A percentile compares a stretch with the other conserved stretches of the same genome.
Evolutionary conservation across 2,329 filamentous ascomycete species (phyloP).

Genomic region (Teratosphaeria viscida): DNA sequence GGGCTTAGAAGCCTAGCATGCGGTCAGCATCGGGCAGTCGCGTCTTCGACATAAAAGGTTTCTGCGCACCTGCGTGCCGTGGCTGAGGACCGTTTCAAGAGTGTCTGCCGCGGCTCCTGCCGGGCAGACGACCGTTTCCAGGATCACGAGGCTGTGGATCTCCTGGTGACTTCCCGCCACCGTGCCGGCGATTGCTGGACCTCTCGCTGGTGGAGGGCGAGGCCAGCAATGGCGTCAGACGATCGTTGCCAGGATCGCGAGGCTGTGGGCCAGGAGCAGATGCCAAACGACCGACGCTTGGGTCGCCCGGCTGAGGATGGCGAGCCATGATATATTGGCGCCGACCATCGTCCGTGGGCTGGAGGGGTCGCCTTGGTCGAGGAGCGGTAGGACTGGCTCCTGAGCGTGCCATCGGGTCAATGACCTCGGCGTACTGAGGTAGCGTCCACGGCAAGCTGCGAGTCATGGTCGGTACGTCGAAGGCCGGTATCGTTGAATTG

Average conservation of each 20-base stretch:
- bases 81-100: neutral
- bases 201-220: neutral
- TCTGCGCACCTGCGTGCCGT: conserved; percentile 1
- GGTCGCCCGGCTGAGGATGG: conserved; percentile 9
- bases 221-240: neutral
- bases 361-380: neutral
- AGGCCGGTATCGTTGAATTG: neutral
- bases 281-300: conserved; percentile 3
- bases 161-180: neutral
- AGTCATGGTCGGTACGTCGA: neutral
- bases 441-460: neutral
- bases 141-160: neutral
- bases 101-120: neutral
- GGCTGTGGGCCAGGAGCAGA: conserved; percentile 7
- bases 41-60: neutral
- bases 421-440: neutral
- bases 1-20: neutral
- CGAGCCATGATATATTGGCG: neutral
- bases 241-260: conserved; percentile 9
- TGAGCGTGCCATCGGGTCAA: neutral
- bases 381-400: neutral
- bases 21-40: neutral
- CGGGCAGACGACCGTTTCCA: neutral
- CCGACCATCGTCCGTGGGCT: neutral
- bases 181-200: neutral